These are phyloP conservation scores for Lachancea waltii DNA, from an alignment of 805 yeast genomes.

Conservation along the genomic window DNA sequence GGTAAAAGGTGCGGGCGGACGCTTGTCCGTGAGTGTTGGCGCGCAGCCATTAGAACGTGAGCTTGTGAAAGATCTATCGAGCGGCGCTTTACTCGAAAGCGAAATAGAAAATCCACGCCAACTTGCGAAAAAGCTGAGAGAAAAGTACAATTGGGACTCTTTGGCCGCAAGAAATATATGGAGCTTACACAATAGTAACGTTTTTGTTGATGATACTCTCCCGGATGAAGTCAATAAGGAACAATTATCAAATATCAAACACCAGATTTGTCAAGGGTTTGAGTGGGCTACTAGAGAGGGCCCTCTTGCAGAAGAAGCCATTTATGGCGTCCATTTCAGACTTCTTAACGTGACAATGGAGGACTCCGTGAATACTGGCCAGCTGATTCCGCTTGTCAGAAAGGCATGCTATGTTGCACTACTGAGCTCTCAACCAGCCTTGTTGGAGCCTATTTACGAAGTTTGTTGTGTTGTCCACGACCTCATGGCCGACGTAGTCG, in stretches of 20 bases:
- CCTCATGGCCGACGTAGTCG: slow-evolving; percentile 43
- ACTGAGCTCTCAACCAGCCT: slow-evolving; percentile 66
- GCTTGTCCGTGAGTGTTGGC: slow-evolving; percentile 55
- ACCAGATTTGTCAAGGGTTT: slow-evolving; percentile 68
- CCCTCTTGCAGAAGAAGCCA: slow-evolving; percentile 83
- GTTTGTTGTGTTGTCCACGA: slow-evolving; percentile 52
- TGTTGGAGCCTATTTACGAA: slow-evolving; percentile 76
- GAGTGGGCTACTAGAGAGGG: slow-evolving; percentile 81
- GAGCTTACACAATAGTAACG: slow-evolving; percentile 67
- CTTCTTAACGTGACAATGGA: slow-evolving; percentile 46
- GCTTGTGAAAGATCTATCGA: slow-evolving; percentile 34
- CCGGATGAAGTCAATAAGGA: slow-evolving; percentile 61
- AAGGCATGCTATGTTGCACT: slow-evolving; percentile 80
- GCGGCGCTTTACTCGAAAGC: slow-evolving; percentile 41
- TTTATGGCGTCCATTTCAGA: slow-evolving; percentile 63
- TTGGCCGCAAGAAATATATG: slow-evolving; percentile 76
- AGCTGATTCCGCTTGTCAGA: slow-evolving; percentile 74
- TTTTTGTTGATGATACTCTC: slow-evolving; percentile 64
- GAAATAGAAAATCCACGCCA: slow-evolving; percentile 37
- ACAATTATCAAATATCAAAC: slow-evolving; percentile 40
- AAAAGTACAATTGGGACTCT: slow-evolving; percentile 71
- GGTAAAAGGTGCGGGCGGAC: slow-evolving; percentile 48
- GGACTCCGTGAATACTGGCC: slow-evolving; percentile 51
- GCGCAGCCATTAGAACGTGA: slow-evolving; percentile 66
- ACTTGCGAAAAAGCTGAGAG: slow-evolving; percentile 49